Evolutionary conservation across 305 asterid species (phyloP), one percentile per base, ranked within the genome.

Genomic region (Rubia peregrina): DNA sequence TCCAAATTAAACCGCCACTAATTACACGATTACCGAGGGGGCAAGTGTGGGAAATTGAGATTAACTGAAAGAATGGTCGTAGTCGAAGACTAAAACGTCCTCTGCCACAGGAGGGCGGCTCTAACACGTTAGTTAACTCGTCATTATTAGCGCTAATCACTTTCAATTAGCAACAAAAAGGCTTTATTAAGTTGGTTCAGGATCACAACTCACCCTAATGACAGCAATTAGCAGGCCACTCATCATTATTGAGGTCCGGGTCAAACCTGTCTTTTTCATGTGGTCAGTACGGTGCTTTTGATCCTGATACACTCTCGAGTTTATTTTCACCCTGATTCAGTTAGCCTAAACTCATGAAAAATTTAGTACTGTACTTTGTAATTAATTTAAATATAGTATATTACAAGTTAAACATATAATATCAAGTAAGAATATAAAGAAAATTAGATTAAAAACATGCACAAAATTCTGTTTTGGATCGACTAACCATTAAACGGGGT

Each of bases 251-350:
- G 55, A 61, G 64, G 64, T 10, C 38, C 17, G 40, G 70, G 86
- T 77, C 82, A 83, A 78, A 71, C 56, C 77, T 69, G 76, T 80
- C 77, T 36, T 78, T 72, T 75, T 78, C 81, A 19, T 60, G 69
- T n/a, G 66, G 48, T 69, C 72, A 77, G 66, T 60, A 71, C 44
- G 65, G 43, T 10, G 17, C 65, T 13, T 3, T 14, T 33, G n/a
- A 10, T 30, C 19, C 67, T 36, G 5, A 7, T 19, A 21, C 36
- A 57, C 5, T 4, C 38, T 33, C 3, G 3, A 33, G 38, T 33
- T 33, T 33, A 33, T 33, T 33, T 33, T 33, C 38, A 33, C 38
- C 5, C 38, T 33, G 5, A 33, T 33, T 33, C 38, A 33, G 38
- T 33, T 33, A 26, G 30, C 30, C 30, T 26, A 26, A 26, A 26